Conservation (phyloP, 352 stramenopile genomes). For the Peronospora destructor region DNA sequence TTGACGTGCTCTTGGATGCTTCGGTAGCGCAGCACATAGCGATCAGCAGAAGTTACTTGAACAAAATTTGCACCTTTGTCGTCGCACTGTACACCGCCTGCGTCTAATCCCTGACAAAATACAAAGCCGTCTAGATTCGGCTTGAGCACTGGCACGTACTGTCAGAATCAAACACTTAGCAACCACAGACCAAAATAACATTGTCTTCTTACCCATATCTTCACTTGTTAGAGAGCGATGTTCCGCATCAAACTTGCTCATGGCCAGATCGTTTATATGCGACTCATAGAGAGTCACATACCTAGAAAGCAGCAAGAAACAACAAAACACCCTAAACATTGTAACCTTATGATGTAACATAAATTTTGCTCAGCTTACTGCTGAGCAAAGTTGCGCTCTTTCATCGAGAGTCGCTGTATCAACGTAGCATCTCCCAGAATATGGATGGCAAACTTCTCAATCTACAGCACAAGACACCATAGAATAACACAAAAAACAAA, state of each 20-base stretch:
- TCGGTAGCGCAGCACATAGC: constrained; percentile 70
- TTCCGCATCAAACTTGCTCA: constrained; percentile 61
- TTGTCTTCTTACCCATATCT: constrained; percentile 50
- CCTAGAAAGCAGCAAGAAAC: constrained; percentile 22
- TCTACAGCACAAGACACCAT: constrained; percentile 26
- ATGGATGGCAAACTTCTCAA: constrained; percentile 67
- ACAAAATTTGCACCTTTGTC: constrained; percentile 64
- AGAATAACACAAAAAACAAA: neutral
- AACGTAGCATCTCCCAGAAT: constrained; percentile 42
- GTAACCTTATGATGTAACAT: neutral
- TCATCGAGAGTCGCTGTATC: constrained; percentile 54
- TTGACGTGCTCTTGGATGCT: constrained; percentile 51
- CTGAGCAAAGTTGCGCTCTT: constrained; percentile 67
- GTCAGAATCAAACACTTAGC: constrained; percentile 4
- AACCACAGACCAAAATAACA: neutral
- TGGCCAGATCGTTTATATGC: constrained; percentile 60
- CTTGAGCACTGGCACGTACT: constrained; percentile 38
- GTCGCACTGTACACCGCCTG: constrained; percentile 56
- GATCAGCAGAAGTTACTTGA: constrained; percentile 48
- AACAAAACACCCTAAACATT: neutral
- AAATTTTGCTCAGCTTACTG: constrained; percentile 34
- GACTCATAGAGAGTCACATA: constrained; percentile 59
- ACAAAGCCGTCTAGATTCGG: constrained; percentile 77
- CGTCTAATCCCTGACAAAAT: constrained; percentile 65
- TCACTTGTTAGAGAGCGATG: constrained; percentile 46